These are phyloP conservation scores for Picochlorum sp. DNA, from an alignment of 139 green algal species.

Conservation along the genomic window DNA sequence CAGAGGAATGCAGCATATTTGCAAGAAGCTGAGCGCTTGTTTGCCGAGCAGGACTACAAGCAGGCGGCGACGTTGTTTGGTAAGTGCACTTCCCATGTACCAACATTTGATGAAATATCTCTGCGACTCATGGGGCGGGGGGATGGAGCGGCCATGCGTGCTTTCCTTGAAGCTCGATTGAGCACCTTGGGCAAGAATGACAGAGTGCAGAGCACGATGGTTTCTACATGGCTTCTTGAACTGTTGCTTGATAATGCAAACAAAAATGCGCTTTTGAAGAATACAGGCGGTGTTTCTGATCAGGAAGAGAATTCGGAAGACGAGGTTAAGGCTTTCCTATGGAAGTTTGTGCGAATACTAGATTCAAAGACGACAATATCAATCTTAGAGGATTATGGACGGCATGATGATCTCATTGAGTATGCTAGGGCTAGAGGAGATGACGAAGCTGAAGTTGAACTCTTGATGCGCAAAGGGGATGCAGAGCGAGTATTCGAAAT, in stretches of 20 bases:
- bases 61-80: constrained; percentile 46
- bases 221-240: constrained; percentile 87
- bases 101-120: constrained; percentile 80
- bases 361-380: constrained; percentile 66
- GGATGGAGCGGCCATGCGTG: constrained; percentile 37
- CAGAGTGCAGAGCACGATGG: constrained; percentile 72
- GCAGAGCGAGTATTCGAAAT: constrained; percentile 58
- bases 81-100: constrained; percentile 36
- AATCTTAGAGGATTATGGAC: constrained; percentile 78
- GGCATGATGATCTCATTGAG: constrained; percentile 74
- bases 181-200: constrained; percentile 46
- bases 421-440: constrained; percentile 70
- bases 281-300: not conserved
- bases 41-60: constrained; percentile 35
- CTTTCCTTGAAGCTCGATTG: constrained; percentile 46
- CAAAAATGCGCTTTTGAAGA: constrained; percentile 22
- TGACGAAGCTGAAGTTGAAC: constrained; percentile 74
- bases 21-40: constrained; percentile 37
- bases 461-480: constrained; percentile 58
- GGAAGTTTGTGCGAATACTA: constrained; percentile 42
- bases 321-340: constrained; percentile 42
- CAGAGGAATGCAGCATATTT: constrained; percentile 60
- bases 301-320: not conserved
- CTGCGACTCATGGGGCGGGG: constrained; percentile 62
- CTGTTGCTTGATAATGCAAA: constrained; percentile 84